Evolutionary conservation across 805 yeast species (phyloP).

Genomic region (Starmera amethionina): DNA sequence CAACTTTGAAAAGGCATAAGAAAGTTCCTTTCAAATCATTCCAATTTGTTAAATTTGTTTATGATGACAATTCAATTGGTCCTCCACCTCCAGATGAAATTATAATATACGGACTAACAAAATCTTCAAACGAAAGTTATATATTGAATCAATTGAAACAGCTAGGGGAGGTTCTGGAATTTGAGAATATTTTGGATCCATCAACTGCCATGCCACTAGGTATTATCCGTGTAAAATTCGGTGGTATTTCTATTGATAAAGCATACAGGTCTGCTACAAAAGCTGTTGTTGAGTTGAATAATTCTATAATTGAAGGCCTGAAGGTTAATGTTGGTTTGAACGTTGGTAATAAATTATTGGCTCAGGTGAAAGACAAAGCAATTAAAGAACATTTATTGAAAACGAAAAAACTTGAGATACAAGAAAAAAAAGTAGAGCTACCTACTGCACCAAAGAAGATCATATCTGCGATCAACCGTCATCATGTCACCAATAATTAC

Average conservation of each 20-base stretch:
- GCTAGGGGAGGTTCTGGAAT: conserved; percentile 54
- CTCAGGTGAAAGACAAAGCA: conserved; percentile 14
- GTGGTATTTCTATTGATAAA: conserved; percentile 32
- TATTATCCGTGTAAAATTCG: conserved; percentile 52
- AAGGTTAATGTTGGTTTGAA: conserved; percentile 45
- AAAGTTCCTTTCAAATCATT: conserved; percentile 33
- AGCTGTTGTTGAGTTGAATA: conserved; percentile 32
- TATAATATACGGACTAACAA: conserved; percentile 58
- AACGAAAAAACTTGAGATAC: conserved; percentile 15
- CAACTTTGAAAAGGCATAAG: conserved; percentile 28
- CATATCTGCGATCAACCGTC: conserved; percentile 6
- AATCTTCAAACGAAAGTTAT: conserved; percentile 35
- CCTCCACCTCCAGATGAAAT: conserved; percentile 64
- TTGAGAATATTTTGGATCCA: conserved; percentile 58
- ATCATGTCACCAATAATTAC: not conserved
- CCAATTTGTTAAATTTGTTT: conserved; percentile 26
- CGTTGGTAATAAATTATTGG: conserved; percentile 29
- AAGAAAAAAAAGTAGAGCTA: conserved; percentile 10
- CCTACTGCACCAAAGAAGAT: conserved; percentile 20
- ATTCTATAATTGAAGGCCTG: conserved; percentile 41
- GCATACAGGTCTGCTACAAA: conserved; percentile 36
- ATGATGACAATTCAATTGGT: conserved; percentile 67
- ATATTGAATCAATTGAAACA: conserved; percentile 44
- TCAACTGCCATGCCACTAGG: conserved; percentile 74
- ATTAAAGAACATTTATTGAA: conserved; percentile 2